Conservation (phyloP, 257 asterid species). For the Scutellaria barbata region DNA sequence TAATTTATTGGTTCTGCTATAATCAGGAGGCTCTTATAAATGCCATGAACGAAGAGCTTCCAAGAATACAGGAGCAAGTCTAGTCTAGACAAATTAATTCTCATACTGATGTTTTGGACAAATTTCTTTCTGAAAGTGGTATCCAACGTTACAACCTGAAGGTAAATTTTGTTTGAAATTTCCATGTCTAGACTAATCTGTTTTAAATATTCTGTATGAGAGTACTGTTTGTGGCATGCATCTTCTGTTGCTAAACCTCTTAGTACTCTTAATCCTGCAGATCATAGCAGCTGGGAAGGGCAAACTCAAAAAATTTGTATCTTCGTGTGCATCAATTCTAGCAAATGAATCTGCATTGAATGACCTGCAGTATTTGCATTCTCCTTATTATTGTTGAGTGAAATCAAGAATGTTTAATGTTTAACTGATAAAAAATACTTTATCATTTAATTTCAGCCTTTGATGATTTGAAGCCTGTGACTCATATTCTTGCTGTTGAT, state of each 20-base stretch:
- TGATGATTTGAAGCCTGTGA: conserved; percentile 95
- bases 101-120: conserved; percentile 85
- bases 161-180: conserved; percentile 50
- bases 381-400: conserved; percentile 50
- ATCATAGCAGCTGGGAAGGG: conserved; percentile 85
- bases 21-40: conserved; percentile 84
- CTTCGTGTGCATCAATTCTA: conserved; percentile 67
- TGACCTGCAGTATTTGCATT: conserved; percentile 76
- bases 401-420: conserved; percentile 30
- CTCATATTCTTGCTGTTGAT: conserved; percentile 89
- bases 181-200: conserved; percentile 16
- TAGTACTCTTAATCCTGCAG: conserved; percentile 51
- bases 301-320: conserved; percentile 77
- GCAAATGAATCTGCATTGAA: conserved; percentile 63
- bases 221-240: conserved; percentile 24
- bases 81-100: conserved; percentile 90
- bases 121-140: conserved; percentile 88
- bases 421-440: conserved; percentile 33
- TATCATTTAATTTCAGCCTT: conserved; percentile 57
- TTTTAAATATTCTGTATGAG: conserved; percentile 20
- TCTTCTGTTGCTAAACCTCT: conserved; percentile 37
- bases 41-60: conserved; percentile 98
- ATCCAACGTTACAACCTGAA: conserved; percentile 89
- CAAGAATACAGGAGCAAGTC: conserved; percentile 97
- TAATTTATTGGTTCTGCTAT: conserved; percentile 36